Evolutionary conservation across 202 grass and related monocot genomes (phyloP).

Genomic region (Zoysia matrella): DNA sequence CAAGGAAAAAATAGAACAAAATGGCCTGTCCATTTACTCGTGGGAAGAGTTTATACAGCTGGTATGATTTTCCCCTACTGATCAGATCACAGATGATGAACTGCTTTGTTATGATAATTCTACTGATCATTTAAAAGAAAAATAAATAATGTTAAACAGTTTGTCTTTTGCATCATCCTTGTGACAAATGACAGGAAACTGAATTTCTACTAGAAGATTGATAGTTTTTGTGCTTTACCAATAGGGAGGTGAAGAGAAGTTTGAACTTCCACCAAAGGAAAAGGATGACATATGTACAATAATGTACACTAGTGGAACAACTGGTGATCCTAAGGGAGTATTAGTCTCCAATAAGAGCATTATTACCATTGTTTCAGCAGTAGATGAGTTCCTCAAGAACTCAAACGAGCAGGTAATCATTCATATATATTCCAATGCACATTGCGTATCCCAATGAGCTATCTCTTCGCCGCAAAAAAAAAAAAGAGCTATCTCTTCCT

Average conservation of each 20-base stretch:
- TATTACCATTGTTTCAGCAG: slow-evolving; percentile 75
- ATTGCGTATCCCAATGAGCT: slow-evolving; percentile 17
- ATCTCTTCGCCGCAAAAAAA: background rate
- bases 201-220: slow-evolving; percentile 21
- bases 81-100: too few species aligned
- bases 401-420: slow-evolving; percentile 64
- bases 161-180: slow-evolving; percentile 1
- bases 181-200: slow-evolving; percentile 26
- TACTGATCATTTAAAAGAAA: background rate
- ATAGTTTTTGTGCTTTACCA: slow-evolving; percentile 38
- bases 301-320: slow-evolving; percentile 99
- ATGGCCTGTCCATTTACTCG: slow-evolving; percentile 75
- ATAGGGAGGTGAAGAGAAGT: slow-evolving; percentile 74
- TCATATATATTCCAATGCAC: background rate
- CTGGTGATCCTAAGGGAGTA: slow-evolving; percentile 95
- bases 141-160: background rate
- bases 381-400: slow-evolving; percentile 57
- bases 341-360: slow-evolving; percentile 92
- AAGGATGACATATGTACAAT: slow-evolving; percentile 92
- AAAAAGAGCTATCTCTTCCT: background rate
- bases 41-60: slow-evolving; percentile 85
- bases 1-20: slow-evolving; percentile 75
- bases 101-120: background rate
- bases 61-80: slow-evolving; percentile 46
- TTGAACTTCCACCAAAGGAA: slow-evolving; percentile 78